Evolutionary conservation across 1,284 basidiomycete genomes (phyloP).

Genomic region (Malassezia vespertilionis): DNA sequence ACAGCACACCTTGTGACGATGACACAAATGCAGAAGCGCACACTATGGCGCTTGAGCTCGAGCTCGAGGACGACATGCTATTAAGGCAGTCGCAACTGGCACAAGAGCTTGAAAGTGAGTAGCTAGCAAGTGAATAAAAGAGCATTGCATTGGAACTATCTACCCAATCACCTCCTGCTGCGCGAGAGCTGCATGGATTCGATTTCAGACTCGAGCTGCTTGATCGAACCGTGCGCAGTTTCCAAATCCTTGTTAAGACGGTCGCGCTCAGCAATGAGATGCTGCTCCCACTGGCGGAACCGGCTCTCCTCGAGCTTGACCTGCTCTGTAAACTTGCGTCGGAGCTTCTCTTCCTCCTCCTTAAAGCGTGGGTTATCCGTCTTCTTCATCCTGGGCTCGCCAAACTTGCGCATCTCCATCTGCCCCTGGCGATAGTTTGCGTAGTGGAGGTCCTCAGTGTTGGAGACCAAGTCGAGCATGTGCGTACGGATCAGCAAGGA

Average conservation of each 20-base stretch:
- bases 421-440: constrained; percentile 96
- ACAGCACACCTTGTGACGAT: not conserved
- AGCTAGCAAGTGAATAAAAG: not conserved
- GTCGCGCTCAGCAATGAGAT: constrained; percentile 51
- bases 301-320: constrained; percentile 96
- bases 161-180: constrained; percentile 8
- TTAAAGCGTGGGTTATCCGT: constrained; percentile 99
- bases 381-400: constrained; percentile 97
- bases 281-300: constrained; percentile 99
- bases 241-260: constrained; percentile 47
- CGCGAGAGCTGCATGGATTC: constrained; percentile 11
- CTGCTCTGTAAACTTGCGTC: constrained; percentile 97
- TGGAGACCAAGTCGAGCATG: constrained; percentile 94
- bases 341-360: constrained; percentile 91
- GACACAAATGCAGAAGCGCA: constrained; percentile 18
- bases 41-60: constrained; percentile 24
- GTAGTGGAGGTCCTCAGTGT: constrained; percentile 91
- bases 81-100: constrained; percentile 16
- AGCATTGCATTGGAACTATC: not conserved
- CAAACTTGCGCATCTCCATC: constrained; percentile 99
- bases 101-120: constrained; percentile 14
- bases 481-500: constrained; percentile 91
- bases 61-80: constrained; percentile 15
- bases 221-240: constrained; percentile 41
- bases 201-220: constrained; percentile 41